Conservation (phyloP, 192 early-diverging fungal genomes). For the Coemansia pectinata region DNA sequence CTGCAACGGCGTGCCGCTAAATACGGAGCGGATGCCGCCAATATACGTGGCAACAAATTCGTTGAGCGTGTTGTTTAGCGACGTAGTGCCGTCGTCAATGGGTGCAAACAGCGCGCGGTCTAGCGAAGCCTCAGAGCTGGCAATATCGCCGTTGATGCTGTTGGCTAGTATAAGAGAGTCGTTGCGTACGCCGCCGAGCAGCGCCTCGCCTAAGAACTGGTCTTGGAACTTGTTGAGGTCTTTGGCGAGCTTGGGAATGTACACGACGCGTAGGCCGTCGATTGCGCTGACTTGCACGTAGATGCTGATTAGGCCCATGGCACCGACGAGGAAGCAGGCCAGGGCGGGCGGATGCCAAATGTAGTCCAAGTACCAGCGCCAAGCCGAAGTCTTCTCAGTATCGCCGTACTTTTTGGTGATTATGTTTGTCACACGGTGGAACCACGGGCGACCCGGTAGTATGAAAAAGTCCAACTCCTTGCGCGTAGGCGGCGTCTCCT, state of each 20-base stretch:
- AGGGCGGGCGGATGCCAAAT: constrained; percentile 43
- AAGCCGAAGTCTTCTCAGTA: constrained; percentile 23
- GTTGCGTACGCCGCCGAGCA: constrained; percentile 28
- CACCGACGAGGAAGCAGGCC: constrained; percentile 47
- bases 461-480: constrained; percentile 43
- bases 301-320: constrained; percentile 30
- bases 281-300: constrained; percentile 33
- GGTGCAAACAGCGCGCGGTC: constrained; percentile 46
- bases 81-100: constrained; percentile 26
- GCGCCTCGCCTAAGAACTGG: constrained; percentile 15
- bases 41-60: constrained; percentile 39
- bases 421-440: constrained; percentile 18
- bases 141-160: constrained; percentile 34
- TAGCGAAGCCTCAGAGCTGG: constrained; percentile 14
- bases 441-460: constrained; percentile 31
- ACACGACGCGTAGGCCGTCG: constrained; percentile 34
- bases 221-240: constrained; percentile 33
- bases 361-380: constrained; percentile 55
- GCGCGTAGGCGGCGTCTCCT: constrained; percentile 25
- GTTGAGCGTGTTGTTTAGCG: constrained; percentile 44
- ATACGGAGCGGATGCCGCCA: constrained; percentile 30
- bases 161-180: constrained; percentile 32
- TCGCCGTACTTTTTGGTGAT: constrained; percentile 22
- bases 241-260: constrained; percentile 27
- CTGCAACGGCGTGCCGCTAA: constrained; percentile 37